phyloP scores from a whole-genome alignment of 2,329 filamentous ascomycete genomes.

The Colletotrichum sublineola region DNA sequence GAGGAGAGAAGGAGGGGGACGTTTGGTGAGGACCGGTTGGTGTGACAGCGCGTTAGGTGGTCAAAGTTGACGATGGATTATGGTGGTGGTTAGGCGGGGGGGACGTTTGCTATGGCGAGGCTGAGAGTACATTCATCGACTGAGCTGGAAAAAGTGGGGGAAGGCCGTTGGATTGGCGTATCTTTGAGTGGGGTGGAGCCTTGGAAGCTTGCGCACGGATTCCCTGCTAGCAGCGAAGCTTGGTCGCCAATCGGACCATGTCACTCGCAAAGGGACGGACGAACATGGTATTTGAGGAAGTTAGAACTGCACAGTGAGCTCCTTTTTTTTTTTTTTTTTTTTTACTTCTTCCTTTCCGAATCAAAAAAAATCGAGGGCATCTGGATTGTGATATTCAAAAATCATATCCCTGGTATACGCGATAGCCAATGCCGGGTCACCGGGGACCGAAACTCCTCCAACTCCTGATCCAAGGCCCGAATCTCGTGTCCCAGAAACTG shows the following conservation, averaged over 20 bases:
- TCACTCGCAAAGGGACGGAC: background rate
- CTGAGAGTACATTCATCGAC: constrained; percentile 7
- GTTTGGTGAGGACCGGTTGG: constrained; percentile 8
- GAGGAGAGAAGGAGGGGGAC: no score
- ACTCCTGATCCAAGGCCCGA: background rate
- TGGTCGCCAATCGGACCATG: background rate
- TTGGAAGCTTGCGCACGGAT: constrained; percentile 32
- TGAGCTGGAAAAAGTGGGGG: constrained; percentile 23
- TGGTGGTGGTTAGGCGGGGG: constrained; percentile 13
- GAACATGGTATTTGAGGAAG: background rate
- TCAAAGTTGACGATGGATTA: constrained; percentile 11
- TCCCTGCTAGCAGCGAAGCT: background rate
- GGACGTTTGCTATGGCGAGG: constrained; percentile 18
- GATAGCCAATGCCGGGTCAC: background rate
- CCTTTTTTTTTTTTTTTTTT: no score
- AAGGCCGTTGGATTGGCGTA: constrained; percentile 7
- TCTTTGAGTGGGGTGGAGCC: background rate
- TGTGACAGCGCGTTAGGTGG: background rate
- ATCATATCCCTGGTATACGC: background rate
- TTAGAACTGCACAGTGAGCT: background rate
- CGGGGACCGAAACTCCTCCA: constrained; percentile 1
- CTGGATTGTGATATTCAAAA: background rate
- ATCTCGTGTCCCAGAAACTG: background rate
- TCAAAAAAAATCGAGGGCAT: background rate
- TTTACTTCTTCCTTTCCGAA: no score